Evolutionary conservation across 2,329 filamentous ascomycete species (phyloP).

Genomic region (Cadophora sp.): DNA sequence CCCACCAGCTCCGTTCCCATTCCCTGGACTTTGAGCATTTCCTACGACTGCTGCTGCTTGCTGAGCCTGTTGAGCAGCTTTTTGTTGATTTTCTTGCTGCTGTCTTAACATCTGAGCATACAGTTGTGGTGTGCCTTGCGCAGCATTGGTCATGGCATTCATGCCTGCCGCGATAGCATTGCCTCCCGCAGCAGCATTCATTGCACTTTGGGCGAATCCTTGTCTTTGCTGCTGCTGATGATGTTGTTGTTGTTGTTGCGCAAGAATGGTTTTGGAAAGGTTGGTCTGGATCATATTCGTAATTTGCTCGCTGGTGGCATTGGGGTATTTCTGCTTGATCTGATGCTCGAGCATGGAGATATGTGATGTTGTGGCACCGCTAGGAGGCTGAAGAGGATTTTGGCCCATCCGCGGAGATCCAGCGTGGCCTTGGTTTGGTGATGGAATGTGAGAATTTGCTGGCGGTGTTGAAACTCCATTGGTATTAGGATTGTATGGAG

Average conservation of each 20-base stretch:
- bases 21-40: constrained; percentile 27
- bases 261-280: constrained; percentile 29
- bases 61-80: constrained; percentile 46
- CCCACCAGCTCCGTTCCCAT: constrained; percentile 26
- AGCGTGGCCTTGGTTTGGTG: constrained; percentile 36
- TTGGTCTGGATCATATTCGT: constrained; percentile 40
- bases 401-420: constrained; percentile 41
- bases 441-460: constrained; percentile 33
- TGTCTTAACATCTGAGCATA: constrained; percentile 61
- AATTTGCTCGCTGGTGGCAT: constrained; percentile 58
- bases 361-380: constrained; percentile 15
- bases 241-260: constrained; percentile 29
- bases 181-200: constrained; percentile 53
- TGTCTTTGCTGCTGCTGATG: constrained; percentile 47
- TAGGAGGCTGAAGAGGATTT: constrained; percentile 22
- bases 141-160: constrained; percentile 32
- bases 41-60: constrained; percentile 27
- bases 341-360: constrained; percentile 35
- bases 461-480: constrained; percentile 54
- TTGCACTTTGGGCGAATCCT: constrained; percentile 55
- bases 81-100: constrained; percentile 57
- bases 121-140: constrained; percentile 50
- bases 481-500: constrained; percentile 56
- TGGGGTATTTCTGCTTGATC: constrained; percentile 39
- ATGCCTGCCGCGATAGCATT: constrained; percentile 29